phyloP scores from a whole-genome alignment of 805 yeast genomes.

The Yamadazyma kitorensis region DNA sequence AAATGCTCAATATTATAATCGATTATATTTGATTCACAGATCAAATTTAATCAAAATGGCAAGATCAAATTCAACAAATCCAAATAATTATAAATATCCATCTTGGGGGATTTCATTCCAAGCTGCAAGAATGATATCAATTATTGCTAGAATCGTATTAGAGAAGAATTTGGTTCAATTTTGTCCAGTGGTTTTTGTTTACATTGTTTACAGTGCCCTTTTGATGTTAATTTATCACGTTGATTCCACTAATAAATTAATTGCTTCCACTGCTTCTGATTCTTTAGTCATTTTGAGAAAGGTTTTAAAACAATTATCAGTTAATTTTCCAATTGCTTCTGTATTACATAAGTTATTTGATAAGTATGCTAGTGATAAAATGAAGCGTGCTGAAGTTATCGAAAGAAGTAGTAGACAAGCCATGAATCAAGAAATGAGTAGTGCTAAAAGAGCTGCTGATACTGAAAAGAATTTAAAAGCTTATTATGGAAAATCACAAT shows the following conservation, averaged over 20 bases:
- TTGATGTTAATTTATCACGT: constrained; percentile 72
- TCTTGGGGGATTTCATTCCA: constrained; percentile 83
- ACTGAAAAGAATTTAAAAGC: constrained; percentile 18
- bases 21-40: constrained; percentile 69
- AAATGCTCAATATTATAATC: constrained; percentile 68
- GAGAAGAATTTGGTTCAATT: constrained; percentile 48
- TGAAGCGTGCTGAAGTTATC: constrained; percentile 39
- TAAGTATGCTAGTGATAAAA: constrained; percentile 40
- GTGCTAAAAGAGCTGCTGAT: constrained; percentile 23
- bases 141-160: constrained; percentile 55
- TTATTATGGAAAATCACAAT: constrained; percentile 14
- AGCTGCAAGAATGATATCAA: constrained; percentile 73
- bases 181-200: constrained; percentile 59
- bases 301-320: constrained; percentile 36
- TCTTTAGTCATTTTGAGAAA: constrained; percentile 36
- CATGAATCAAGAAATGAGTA: constrained; percentile 33
- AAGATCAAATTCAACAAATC: constrained; percentile 35
- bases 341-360: constrained; percentile 37
- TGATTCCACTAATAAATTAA: constrained; percentile 38
- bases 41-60: constrained; percentile 59
- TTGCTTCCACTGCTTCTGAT: constrained; percentile 43
- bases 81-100: constrained; percentile 52
- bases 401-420: constrained; percentile 38
- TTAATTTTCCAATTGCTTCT: constrained; percentile 39
- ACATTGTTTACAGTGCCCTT: constrained; percentile 60